phyloP scores from a whole-genome alignment of 2,329 filamentous ascomycete species.

The Arthrobotrys sphaeroides region DNA sequence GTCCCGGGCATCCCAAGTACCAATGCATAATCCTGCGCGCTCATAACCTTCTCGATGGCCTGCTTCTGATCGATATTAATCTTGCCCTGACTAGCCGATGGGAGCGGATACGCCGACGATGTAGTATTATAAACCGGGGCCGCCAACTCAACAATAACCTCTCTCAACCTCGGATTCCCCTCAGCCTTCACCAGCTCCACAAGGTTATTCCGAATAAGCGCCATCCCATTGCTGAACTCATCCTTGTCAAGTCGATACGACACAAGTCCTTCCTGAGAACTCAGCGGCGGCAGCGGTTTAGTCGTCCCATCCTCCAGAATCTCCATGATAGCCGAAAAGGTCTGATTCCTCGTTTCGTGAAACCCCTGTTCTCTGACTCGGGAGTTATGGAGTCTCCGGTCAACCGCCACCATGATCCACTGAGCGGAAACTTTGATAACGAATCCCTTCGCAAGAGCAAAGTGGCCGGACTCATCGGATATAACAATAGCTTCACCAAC shows the following conservation, averaged over 20 bases:
- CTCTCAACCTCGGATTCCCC: conserved; percentile 65
- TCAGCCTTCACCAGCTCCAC: conserved; percentile 79
- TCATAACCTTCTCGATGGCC: conserved; percentile 95
- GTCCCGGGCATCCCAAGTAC: conserved; percentile 98
- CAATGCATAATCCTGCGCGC: conserved; percentile 92
- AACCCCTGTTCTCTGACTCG: conserved; percentile 80
- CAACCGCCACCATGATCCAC: conserved; percentile 74
- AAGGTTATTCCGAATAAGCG: conserved; percentile 90
- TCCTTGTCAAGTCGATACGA: conserved; percentile 93
- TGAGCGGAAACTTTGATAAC: conserved; percentile 80
- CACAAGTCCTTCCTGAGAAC: conserved; percentile 65
- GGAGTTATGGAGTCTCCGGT: conserved; percentile 86
- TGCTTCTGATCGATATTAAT: conserved; percentile 87
- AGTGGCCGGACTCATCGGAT: conserved; percentile 93
- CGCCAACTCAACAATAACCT: conserved; percentile 80
- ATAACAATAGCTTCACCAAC: conserved; percentile 94
- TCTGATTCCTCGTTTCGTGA: conserved; percentile 78
- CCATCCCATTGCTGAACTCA: conserved; percentile 98
- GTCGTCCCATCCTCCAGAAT: conserved; percentile 69
- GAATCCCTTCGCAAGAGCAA: conserved; percentile 91
- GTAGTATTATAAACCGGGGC: conserved; percentile 76
- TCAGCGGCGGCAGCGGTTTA: conserved; percentile 56
- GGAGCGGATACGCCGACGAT: conserved; percentile 72
- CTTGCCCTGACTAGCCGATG: conserved; percentile 68
- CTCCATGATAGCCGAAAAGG: conserved; percentile 92